Evolutionary conservation across 768 basidiomycete species (phyloP).

Genomic region (Glaciozyma martinii): DNA sequence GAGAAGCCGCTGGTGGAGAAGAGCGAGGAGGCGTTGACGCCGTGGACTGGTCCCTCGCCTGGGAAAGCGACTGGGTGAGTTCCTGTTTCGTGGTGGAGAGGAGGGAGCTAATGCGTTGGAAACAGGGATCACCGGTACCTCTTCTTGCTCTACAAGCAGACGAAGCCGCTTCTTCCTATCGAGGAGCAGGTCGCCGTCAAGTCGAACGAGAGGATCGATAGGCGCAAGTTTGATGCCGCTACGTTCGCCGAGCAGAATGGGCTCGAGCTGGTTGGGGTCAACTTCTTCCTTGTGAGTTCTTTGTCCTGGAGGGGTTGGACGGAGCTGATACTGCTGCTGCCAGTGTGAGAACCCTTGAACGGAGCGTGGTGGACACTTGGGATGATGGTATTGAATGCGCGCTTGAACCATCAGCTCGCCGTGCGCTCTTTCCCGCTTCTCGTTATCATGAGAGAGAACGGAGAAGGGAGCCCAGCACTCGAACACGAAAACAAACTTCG

Average conservation of each 20-base stretch:
- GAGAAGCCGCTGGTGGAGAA: not conserved
- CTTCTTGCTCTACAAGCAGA: conserved; percentile 9
- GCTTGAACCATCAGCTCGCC: not conserved
- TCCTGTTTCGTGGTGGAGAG: not conserved
- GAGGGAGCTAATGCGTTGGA: not conserved
- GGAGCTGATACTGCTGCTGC: not conserved
- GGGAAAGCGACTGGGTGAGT: conserved; percentile 1
- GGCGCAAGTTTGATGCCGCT: not conserved
- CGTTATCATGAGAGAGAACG: no score
- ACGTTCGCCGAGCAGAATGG: conserved; percentile 1
- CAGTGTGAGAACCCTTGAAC: conserved; percentile 2
- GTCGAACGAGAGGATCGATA: not conserved
- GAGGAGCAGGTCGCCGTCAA: conserved; percentile 1
- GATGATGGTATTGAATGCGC: not conserved
- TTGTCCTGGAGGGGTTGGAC: not conserved
- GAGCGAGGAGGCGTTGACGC: conserved; percentile 1
- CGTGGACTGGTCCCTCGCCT: not conserved
- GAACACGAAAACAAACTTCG: no score
- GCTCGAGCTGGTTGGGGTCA: conserved; percentile 7
- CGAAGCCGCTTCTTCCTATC: not conserved
- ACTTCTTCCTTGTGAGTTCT: conserved; percentile 1
- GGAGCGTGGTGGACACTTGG: not conserved
- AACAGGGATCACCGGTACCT: conserved; percentile 4
- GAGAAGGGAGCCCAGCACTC: no score
- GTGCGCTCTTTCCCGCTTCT: not conserved